A percentile compares a stretch with the other conserved stretches of the same genome.
Conservation (phyloP, 495 filamentous ascomycete genomes). For the Talaromyces nanjingensis region DNA sequence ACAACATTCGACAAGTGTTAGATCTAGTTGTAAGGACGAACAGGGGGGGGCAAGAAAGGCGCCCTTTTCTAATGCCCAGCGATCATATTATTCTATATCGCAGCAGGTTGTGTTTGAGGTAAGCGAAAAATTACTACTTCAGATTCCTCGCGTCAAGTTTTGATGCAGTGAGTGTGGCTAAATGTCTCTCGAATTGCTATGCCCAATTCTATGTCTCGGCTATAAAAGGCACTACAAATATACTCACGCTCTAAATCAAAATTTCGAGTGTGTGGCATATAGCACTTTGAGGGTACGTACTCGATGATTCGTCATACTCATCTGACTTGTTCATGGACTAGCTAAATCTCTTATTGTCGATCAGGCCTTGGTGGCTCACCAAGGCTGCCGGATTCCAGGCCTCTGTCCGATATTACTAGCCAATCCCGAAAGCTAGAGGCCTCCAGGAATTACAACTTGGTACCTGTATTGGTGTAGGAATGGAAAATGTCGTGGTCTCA, state of each 20-base stretch:
- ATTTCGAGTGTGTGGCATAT: not conserved
- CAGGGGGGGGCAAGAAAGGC: not conserved
- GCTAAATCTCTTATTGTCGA: not conserved
- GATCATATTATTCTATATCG: not conserved
- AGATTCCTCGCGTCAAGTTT: not conserved
- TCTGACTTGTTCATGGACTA: not conserved
- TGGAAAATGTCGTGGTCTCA: not conserved
- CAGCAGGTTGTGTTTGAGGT: not conserved
- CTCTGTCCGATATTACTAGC: not conserved
- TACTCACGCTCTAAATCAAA: not conserved
- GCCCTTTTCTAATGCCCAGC: not conserved
- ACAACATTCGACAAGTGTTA: too few relatives aligned
- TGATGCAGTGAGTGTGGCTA: not conserved
- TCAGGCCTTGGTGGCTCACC: not conserved
- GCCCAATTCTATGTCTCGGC: not conserved
- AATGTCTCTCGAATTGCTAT: not conserved
- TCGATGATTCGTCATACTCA: not conserved
- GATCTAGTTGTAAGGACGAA: too few relatives aligned
- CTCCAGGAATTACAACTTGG: not conserved
- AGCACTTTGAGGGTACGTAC: not conserved
- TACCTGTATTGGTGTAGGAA: not conserved
- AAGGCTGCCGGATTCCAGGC: not conserved
- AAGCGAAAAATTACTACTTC: not conserved
- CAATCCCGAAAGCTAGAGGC: not conserved
- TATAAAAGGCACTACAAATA: not conserved